phyloP scores from a whole-genome alignment of 305 asterid species.

The Fraxinus sp. region DNA sequence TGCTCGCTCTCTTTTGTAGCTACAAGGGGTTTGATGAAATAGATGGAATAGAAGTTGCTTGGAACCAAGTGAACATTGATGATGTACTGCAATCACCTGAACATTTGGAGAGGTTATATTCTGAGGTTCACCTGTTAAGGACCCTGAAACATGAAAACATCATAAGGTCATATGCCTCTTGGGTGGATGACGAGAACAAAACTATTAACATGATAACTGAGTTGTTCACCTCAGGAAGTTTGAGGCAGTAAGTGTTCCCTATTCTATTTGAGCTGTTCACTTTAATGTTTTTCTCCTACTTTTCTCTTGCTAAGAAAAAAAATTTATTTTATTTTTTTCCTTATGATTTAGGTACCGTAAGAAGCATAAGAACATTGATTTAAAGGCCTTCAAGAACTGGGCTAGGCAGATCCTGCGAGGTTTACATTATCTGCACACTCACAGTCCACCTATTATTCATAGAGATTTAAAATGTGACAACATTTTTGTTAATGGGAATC shows the following conservation, averaged over 20 bases:
- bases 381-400: slow-evolving; percentile 75
- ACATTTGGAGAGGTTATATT: slow-evolving; percentile 50
- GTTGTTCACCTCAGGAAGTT: slow-evolving; percentile 69
- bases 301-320: slow-evolving; percentile 10
- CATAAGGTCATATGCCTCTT: slow-evolving; percentile 55
- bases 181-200: slow-evolving; percentile 73
- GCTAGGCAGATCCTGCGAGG: slow-evolving; percentile 76
- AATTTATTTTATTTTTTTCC: not conserved
- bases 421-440: slow-evolving; percentile 60
- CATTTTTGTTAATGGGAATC: slow-evolving; percentile 71
- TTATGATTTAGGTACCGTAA: slow-evolving; percentile 50
- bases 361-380: slow-evolving; percentile 57
- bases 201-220: slow-evolving; percentile 72
- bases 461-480: slow-evolving; percentile 83
- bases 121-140: slow-evolving; percentile 65
- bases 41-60: slow-evolving; percentile 75
- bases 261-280: not conserved
- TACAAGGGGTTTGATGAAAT: slow-evolving; percentile 73
- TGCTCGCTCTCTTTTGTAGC: slow-evolving; percentile 29
- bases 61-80: slow-evolving; percentile 65
- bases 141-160: slow-evolving; percentile 63
- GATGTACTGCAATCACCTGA: slow-evolving; percentile 61
- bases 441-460: slow-evolving; percentile 65
- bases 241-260: slow-evolving; percentile 59
- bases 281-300: not conserved